Evolutionary conservation across 2,329 filamentous ascomycete genomes (phyloP), one percentile per base, ranked within the genome.

Genomic region (Pseudogymnoascus sp.): DNA sequence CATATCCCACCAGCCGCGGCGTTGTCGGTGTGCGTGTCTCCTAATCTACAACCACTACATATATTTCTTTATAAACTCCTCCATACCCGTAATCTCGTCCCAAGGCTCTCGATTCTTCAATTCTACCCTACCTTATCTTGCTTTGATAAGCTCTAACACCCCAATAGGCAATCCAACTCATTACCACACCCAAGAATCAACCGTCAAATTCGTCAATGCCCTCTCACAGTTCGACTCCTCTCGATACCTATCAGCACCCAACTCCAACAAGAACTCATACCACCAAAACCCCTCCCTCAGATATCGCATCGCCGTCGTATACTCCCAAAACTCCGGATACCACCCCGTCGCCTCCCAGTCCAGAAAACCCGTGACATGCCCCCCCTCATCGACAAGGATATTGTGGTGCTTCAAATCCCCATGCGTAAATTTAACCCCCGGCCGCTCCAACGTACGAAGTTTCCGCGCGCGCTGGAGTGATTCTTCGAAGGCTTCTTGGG

Each of bases 331-430:
- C n/a, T 72, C 70, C 1, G 78, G 78, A 67, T 77, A 80, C 77
- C 77, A 82, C 1, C 78, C 78, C 21, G 76, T 72, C 31, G 74
- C 72, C 66, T 82, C 79, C 79, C 79, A 82, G 66, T 81, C 80
- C 23, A 82, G 63, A 23, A 81, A 72, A 1, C 74, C 79, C 61
- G 70, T 72, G 40, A 80, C 72, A 11, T 74, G 70, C 13, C 75
- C 75, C 5, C 73, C 74, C 4, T 67, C 61, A 15, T 71, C 66
- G 1, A 76, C 70, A 7, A 82, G 65, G 23, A 82, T 78, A 64
- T 82, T 82, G 15, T 76, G 68, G 10, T 74, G 75, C 21, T 73
- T 73, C 7, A 84, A 73, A 68, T 85, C 81, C 4, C 77, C 77
- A 71, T 84, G 80, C 2, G 80, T 81, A 64, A 84, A 79, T 44